Evolutionary conservation across 2,329 filamentous ascomycete genomes (phyloP).

Genomic region (Verticillium klebahnii): DNA sequence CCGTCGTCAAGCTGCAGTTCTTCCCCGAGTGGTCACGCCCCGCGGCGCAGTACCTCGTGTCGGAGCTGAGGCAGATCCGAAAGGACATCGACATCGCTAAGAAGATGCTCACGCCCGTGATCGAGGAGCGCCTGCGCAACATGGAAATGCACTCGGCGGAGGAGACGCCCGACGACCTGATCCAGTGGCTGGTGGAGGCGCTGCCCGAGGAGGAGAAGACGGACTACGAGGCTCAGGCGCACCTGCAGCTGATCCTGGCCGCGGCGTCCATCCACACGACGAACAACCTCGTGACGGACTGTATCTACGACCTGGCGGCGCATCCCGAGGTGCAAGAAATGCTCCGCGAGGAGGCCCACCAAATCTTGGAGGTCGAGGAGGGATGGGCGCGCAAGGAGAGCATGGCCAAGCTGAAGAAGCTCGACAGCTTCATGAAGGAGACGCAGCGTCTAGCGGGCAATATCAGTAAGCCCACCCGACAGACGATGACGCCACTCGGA

Average conservation of each 20-base stretch:
- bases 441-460: slow-evolving; percentile 34
- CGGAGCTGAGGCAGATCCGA: slow-evolving; percentile 39
- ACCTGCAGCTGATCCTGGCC: slow-evolving; percentile 38
- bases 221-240: slow-evolving; percentile 31
- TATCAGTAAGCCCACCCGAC: slow-evolving; percentile 30
- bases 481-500: background rate
- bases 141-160: slow-evolving; percentile 31
- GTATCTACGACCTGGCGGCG: slow-evolving; percentile 44
- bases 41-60: slow-evolving; percentile 38
- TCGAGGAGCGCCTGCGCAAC: slow-evolving; percentile 39
- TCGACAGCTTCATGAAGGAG: slow-evolving; percentile 47
- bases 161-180: slow-evolving; percentile 33
- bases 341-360: slow-evolving; percentile 42
- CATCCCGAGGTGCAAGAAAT: slow-evolving; percentile 42
- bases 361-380: slow-evolving; percentile 34
- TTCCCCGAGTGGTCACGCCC: slow-evolving; percentile 47
- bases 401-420: slow-evolving; percentile 38
- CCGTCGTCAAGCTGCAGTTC: slow-evolving; percentile 44
- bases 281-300: slow-evolving; percentile 39
- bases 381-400: slow-evolving; percentile 37
- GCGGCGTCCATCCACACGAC: slow-evolving; percentile 42
- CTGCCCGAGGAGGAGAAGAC: slow-evolving; percentile 32
- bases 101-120: slow-evolving; percentile 38
- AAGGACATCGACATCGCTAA: slow-evolving; percentile 37
- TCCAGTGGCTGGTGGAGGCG: slow-evolving; percentile 39